phyloP scores from a whole-genome alignment of 805 yeast species.

The Yamadazyma sp. region DNA sequence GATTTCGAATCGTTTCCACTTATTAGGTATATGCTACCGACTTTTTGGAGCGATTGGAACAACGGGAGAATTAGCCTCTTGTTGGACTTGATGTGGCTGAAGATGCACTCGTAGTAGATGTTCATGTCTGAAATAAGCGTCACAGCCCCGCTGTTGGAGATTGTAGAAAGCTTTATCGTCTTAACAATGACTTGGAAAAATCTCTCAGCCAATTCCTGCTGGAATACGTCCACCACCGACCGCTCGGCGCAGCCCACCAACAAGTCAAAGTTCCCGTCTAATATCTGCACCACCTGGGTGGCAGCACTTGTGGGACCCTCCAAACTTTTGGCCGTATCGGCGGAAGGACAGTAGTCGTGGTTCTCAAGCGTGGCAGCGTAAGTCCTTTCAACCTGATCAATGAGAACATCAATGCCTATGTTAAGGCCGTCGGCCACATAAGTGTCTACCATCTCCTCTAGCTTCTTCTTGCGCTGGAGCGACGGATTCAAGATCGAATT shows the following conservation, averaged over 20 bases:
- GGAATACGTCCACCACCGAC: conserved; percentile 85
- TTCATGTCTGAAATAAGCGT: conserved; percentile 81
- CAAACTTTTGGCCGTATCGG: conserved; percentile 36
- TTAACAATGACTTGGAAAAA: conserved; percentile 76
- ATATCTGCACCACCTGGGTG: conserved; percentile 53
- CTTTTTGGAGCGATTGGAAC: conserved; percentile 75
- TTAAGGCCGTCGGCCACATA: conserved; percentile 91
- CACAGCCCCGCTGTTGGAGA: conserved; percentile 82
- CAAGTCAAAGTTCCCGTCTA: conserved; percentile 70
- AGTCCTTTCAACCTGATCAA: conserved; percentile 72
- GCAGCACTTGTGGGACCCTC: conserved; percentile 63
- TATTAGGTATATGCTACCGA: conserved; percentile 81
- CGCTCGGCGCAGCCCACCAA: conserved; percentile 83
- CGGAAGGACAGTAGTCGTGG: conserved; percentile 35
- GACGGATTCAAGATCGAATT: conserved; percentile 77
- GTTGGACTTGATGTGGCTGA: conserved; percentile 46
- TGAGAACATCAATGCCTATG: conserved; percentile 85
- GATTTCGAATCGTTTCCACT: conserved; percentile 73
- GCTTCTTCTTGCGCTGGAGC: conserved; percentile 72
- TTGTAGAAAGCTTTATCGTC: conserved; percentile 65
- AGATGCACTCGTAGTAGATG: conserved; percentile 68
- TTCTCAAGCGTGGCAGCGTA: conserved; percentile 41
- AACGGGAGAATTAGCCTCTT: conserved; percentile 72
- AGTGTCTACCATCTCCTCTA: conserved; percentile 81
- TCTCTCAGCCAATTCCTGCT: conserved; percentile 89